phyloP scores from a whole-genome alignment of 495 filamentous ascomycete genomes.

The Mytilinidion resinicola region DNA sequence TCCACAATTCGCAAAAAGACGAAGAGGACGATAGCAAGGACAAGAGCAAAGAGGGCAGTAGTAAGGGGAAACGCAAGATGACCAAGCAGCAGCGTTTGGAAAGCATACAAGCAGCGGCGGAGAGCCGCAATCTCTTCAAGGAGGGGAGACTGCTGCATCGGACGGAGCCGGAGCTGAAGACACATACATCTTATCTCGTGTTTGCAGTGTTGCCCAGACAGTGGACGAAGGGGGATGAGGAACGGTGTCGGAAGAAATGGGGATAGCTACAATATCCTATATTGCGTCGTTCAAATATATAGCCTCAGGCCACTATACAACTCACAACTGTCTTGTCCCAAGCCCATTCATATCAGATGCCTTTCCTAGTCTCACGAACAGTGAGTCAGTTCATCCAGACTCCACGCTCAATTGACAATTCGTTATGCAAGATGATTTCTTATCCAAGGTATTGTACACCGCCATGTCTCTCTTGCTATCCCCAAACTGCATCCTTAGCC shows the following conservation, averaged over 20 bases:
- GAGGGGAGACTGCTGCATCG: slow-evolving; percentile 72
- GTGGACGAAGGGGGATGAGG: slow-evolving; percentile 80
- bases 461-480: not conserved
- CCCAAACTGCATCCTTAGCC: slow-evolving; percentile 38
- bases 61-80: not conserved
- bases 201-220: slow-evolving; percentile 84
- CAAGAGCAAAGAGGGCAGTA: slow-evolving; percentile 12
- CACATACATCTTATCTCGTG: slow-evolving; percentile 88
- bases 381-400: too few relatives aligned
- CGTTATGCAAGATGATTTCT: too few relatives aligned
- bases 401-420: too few relatives aligned
- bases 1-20: slow-evolving; percentile 43
- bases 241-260: slow-evolving; percentile 55
- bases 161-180: slow-evolving; percentile 82
- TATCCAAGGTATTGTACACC: too few relatives aligned
- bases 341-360: too few relatives aligned
- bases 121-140: slow-evolving; percentile 41
- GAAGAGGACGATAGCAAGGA: slow-evolving; percentile 19
- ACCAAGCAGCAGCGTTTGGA: slow-evolving; percentile 27
- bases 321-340: too few relatives aligned
- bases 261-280: not conserved
- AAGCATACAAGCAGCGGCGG: slow-evolving; percentile 28
- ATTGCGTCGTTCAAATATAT: too few relatives aligned
- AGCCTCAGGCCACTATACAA: too few relatives aligned
- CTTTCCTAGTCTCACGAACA: too few relatives aligned